Conservation (phyloP, 139 green algal genomes). For the Zygnema cylindricum region DNA sequence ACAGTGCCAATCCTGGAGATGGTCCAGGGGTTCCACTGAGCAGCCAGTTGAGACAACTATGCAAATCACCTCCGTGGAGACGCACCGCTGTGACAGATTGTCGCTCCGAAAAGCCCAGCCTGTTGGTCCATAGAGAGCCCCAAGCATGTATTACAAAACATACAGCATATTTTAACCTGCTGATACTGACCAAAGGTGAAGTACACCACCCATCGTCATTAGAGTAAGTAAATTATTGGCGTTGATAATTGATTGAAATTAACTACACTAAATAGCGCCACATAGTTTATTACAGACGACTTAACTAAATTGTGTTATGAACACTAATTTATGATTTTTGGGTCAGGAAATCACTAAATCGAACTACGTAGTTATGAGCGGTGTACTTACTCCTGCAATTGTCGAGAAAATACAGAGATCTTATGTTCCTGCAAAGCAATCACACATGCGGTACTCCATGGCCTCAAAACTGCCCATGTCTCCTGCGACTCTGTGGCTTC, state of each 20-base stretch:
- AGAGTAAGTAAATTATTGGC: too few species aligned
- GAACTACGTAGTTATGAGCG: not conserved
- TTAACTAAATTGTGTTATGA: too few species aligned
- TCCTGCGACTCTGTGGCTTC: not conserved
- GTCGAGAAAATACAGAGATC: constrained; percentile 1
- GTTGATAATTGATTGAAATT: too few species aligned
- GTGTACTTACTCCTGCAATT: constrained; percentile 30
- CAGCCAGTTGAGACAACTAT: not conserved
- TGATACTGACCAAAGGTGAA: too few species aligned
- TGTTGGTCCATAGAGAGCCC: not conserved
- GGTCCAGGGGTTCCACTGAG: not conserved
- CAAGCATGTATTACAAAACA: too few species aligned
- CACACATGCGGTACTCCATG: constrained; percentile 24
- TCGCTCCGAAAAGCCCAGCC: not conserved
- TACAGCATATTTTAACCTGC: too few species aligned
- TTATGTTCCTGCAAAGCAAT: not conserved
- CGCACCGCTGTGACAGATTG: not conserved
- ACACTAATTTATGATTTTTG: too few species aligned
- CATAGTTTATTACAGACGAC: too few species aligned
- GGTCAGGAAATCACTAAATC: too few species aligned
- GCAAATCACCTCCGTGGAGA: not conserved
- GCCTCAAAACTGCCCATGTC: not conserved
- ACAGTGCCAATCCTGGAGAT: not conserved
- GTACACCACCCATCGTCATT: too few species aligned
- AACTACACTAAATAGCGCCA: too few species aligned